A percentile compares a stretch with the other conserved stretches of the same genome.
Evolutionary conservation across 2,329 filamentous ascomycete genomes (phyloP).

Genomic region (Metarhizium sp.): DNA sequence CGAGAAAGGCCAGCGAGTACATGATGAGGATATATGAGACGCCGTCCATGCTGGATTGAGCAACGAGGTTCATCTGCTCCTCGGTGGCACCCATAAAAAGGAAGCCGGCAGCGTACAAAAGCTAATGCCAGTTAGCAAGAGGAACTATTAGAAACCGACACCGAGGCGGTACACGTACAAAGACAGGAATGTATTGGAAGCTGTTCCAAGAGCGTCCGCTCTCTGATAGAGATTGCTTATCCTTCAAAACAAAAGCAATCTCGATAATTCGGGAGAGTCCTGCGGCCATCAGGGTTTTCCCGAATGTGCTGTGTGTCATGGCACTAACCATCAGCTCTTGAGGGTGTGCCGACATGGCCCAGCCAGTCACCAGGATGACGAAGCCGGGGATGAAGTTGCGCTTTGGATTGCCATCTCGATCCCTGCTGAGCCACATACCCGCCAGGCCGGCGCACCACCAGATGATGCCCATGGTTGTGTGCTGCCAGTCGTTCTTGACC

Average conservation of each 20-base stretch:
- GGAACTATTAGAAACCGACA: background rate
- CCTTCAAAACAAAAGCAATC: constrained; percentile 76
- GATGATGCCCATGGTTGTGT: constrained; percentile 98
- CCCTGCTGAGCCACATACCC: constrained; percentile 84
- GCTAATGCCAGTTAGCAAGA: constrained; percentile 34
- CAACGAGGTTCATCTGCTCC: constrained; percentile 81
- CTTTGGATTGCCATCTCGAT: constrained; percentile 74
- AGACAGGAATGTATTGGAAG: constrained; percentile 46
- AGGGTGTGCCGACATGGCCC: constrained; percentile 88
- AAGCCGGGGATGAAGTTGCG: constrained; percentile 89
- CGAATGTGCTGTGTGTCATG: constrained; percentile 82
- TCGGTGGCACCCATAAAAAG: constrained; percentile 97
- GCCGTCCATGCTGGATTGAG: constrained; percentile 67
- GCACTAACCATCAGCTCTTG: constrained; percentile 77
- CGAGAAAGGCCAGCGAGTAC: constrained; percentile 79
- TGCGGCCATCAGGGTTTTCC: constrained; percentile 89
- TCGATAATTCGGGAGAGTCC: constrained; percentile 81
- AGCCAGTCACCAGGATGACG: constrained; percentile 85
- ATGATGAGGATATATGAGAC: constrained; percentile 88
- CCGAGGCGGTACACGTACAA: constrained; percentile 33
- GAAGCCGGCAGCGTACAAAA: constrained; percentile 87
- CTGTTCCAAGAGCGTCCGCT: constrained; percentile 60
- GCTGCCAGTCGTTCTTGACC: constrained; percentile 91
- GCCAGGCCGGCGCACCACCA: constrained; percentile 95
- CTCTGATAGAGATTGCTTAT: constrained; percentile 55